Evolutionary conservation across 2,329 filamentous ascomycete genomes (phyloP), one percentile per base, ranked within the genome.

Genomic region (Colletotrichum chlorophyti): DNA sequence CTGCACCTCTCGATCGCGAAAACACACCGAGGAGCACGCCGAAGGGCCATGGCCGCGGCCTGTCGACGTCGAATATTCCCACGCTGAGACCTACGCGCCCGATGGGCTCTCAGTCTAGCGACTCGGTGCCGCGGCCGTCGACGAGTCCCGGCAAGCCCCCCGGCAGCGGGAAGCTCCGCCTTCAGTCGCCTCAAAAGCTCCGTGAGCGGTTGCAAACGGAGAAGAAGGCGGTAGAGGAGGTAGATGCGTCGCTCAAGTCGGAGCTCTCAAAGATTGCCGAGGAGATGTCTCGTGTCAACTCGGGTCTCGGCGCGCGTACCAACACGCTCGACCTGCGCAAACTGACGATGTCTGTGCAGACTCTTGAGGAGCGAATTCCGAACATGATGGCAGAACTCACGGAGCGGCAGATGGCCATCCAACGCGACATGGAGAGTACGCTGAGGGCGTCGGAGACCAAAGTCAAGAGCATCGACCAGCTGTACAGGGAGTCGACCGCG

Each of bases 161-260:
- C 2, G 74, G 83, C 59, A 43, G 60, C 37, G 72, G 70, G 10
- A 89, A 86, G 64, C 78, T 91, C 29, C 86, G 89, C 10, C 80
- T 91, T 10, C 88, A 91, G 61, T 89, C 85, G 12, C 82, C 88
- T 0, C 89, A 90, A 65, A 93, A 90, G 70, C 78, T 94, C 17
- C 90, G 93, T 15, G 93, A 97, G 75, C 88, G 94, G 29, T 81
- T 97, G 1, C 89, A 94, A 66, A 88, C 85, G 43, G 93, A 97
- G 71, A 92, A 93, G 72, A 86, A 84, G 53, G 84, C 88, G 0
- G 85, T 93, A 14, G 85, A 87, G 5, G 85, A 87, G 8, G 86
- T 88, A 0, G 91, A 93, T 61, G 80, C 83, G 3, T 83, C 83
- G 4, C 74, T 97, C 12, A 86, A 89, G 70, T 84, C 86, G 5